Percentiles rank a stretch among this genome's conserved stretches.
These are phyloP conservation scores for Teunomyces panamensis DNA, from an alignment of 805 yeast species.

Conservation along the genomic window DNA sequence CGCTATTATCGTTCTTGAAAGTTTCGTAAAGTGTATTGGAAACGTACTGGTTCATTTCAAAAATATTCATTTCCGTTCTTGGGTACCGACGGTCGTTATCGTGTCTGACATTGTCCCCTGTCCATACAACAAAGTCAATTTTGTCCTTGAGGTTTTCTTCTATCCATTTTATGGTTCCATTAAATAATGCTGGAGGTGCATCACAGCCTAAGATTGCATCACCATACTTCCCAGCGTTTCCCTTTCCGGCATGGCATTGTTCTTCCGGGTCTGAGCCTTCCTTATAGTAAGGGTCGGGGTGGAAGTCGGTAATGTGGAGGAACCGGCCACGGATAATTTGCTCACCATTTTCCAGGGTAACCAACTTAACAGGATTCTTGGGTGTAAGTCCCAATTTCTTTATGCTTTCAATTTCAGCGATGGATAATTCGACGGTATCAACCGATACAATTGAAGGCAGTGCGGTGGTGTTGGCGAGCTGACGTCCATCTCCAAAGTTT, in stretches of 20 bases:
- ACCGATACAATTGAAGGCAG: background rate
- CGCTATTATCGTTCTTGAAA: conserved; percentile 44
- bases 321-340: conserved; percentile 65
- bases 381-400: conserved; percentile 32
- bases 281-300: conserved; percentile 70
- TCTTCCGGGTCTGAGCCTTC: conserved; percentile 46
- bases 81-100: conserved; percentile 76
- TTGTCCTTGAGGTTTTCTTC: conserved; percentile 62
- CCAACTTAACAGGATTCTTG: conserved; percentile 25
- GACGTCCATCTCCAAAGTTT: background rate
- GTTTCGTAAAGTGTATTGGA: conserved; percentile 49
- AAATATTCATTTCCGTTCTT: conserved; percentile 68
- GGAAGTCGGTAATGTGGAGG: conserved; percentile 82
- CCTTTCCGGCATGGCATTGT: conserved; percentile 58
- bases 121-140: conserved; percentile 85
- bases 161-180: conserved; percentile 67
- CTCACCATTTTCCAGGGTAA: conserved; percentile 20
- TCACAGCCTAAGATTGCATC: conserved; percentile 79
- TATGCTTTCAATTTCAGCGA: conserved; percentile 4
- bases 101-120: conserved; percentile 86
- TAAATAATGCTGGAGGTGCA: conserved; percentile 60
- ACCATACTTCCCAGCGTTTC: conserved; percentile 64
- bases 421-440: background rate
- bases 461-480: background rate
- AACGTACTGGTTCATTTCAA: conserved; percentile 62